Conservation (phyloP, 345 rosid genomes). For the Excoecaria agallocha region DNA sequence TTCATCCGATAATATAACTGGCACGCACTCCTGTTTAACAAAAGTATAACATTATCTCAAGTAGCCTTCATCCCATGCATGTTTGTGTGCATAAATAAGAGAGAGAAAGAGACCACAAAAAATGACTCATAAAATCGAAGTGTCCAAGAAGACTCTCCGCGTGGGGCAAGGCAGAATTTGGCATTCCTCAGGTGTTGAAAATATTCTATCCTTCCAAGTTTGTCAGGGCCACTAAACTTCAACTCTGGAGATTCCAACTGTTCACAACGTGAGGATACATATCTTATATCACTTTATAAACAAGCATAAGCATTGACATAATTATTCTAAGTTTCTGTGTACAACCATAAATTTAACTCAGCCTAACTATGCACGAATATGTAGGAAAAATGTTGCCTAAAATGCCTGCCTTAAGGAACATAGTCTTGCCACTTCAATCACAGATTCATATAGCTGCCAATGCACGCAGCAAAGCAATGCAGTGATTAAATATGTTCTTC, state of each 20-base stretch:
- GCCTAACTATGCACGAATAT: too few relatives aligned
- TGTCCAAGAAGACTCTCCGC: conserved; percentile 99
- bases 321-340: neutral
- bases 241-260: conserved; percentile 97
- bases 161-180: conserved; percentile 94
- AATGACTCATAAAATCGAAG: conserved; percentile 92
- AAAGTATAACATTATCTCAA: conserved; percentile 8
- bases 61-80: neutral
- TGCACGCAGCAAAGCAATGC: neutral
- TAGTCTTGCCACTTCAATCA: conserved; percentile 1
- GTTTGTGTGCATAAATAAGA: neutral
- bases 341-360: neutral
- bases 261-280: conserved; percentile 34
- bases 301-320: neutral
- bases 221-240: conserved; percentile 84
- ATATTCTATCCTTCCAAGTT: conserved; percentile 73
- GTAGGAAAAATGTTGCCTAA: neutral
- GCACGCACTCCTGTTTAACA: conserved; percentile 82
- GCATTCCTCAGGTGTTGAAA: conserved; percentile 87
- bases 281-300: neutral
- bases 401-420: neutral
- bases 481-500: neutral
- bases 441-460: neutral
- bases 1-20: conserved; percentile 84
- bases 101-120: conserved; percentile 75